Percentiles rank a stretch among this genome's conserved stretches.
Evolutionary conservation across 352 stramenopile species (phyloP).

Genomic region (Blastocystis hominis): DNA sequence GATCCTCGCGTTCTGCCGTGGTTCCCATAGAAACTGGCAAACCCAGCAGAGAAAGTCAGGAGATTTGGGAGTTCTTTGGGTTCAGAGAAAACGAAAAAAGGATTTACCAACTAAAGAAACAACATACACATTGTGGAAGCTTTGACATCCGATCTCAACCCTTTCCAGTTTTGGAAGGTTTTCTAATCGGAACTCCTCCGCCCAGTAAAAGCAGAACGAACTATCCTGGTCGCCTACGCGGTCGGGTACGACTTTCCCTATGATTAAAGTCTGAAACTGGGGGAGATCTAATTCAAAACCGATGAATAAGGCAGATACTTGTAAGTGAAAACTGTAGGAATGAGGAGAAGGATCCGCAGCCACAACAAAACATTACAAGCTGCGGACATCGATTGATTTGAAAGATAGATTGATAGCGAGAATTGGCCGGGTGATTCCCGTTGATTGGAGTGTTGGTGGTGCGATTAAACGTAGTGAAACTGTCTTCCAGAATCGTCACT

Average conservation of each 20-base stretch:
- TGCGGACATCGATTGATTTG: background rate
- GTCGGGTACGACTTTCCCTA: background rate
- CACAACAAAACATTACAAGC: background rate
- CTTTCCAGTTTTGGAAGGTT: background rate
- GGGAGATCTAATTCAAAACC: background rate
- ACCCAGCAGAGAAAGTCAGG: background rate
- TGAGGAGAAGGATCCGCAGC: background rate
- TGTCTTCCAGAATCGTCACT: background rate
- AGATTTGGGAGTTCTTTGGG: background rate
- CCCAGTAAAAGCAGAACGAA: slow-evolving; percentile 11
- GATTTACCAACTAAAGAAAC: background rate
- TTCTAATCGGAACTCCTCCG: background rate
- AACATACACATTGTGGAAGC: background rate
- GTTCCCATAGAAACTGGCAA: background rate
- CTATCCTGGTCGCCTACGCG: background rate
- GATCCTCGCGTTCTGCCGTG: background rate
- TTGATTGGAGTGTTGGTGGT: background rate
- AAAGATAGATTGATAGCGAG: background rate
- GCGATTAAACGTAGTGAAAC: background rate
- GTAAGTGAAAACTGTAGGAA: background rate
- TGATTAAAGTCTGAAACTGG: background rate
- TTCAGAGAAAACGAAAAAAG: background rate
- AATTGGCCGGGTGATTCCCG: background rate
- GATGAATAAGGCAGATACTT: background rate
- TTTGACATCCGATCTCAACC: background rate